Evolutionary conservation across 305 asterid genomes (phyloP).

Genomic region (Plantago coronopus): DNA sequence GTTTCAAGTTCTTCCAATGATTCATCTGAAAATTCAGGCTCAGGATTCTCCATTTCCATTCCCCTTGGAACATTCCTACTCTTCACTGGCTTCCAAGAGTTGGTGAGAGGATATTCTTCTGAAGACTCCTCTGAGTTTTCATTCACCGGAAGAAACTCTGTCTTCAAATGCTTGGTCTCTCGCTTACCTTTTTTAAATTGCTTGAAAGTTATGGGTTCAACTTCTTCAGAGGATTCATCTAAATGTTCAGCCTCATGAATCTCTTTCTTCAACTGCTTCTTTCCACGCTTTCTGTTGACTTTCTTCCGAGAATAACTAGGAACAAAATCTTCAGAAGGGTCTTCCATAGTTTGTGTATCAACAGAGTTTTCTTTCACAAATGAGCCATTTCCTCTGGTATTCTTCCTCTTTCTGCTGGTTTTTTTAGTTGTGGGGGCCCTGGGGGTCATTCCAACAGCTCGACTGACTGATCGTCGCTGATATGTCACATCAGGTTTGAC

Average conservation of each 20-base stretch:
- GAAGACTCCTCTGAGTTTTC: conserved; percentile 16
- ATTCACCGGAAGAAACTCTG: conserved; percentile 13
- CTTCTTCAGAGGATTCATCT: conserved; percentile 40
- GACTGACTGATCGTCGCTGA: conserved; percentile 34
- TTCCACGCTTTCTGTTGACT: conserved; percentile 24
- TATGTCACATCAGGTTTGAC: conserved; percentile 37
- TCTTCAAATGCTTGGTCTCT: conserved; percentile 20
- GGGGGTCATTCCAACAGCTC: conserved; percentile 25
- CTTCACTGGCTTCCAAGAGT: conserved; percentile 23
- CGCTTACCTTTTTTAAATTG: conserved; percentile 23
- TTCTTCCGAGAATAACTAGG: conserved; percentile 21
- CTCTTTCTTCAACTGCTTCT: conserved; percentile 32
- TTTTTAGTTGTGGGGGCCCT: conserved; percentile 26
- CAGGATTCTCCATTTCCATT: conserved; percentile 33
- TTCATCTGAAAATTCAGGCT: conserved; percentile 6
- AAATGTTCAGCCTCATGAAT: conserved; percentile 24
- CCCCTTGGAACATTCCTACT: conserved; percentile 28
- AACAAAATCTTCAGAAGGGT: conserved; percentile 15
- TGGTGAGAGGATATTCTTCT: conserved; percentile 15
- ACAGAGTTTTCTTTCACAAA: conserved; percentile 31
- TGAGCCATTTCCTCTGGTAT: conserved; percentile 36
- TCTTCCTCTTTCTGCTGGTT: conserved; percentile 48
- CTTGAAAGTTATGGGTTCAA: conserved; percentile 36
- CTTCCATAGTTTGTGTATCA: conserved; percentile 30
- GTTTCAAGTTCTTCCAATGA: conserved; percentile 1